Conservation (phyloP, 352 stramenopile genomes). For the Phytophthora ramorum region DNA sequence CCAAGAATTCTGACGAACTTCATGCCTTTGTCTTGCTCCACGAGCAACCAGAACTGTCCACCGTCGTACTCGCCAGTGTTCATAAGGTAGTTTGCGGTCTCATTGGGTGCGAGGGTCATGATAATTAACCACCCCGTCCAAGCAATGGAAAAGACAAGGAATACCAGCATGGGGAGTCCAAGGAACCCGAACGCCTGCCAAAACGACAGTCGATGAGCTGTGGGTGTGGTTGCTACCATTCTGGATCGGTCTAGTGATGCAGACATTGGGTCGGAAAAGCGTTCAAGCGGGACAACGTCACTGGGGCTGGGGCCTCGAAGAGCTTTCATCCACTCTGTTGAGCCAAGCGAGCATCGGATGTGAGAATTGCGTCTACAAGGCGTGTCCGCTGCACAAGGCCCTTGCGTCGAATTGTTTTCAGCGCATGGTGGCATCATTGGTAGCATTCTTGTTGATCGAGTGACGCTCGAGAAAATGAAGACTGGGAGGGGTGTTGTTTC, state of each 20-base stretch:
- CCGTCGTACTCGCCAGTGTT: conserved; percentile 54
- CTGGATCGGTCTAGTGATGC: conserved; percentile 1
- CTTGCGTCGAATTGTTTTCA: neutral
- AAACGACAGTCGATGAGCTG: conserved; percentile 27
- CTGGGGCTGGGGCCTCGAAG: neutral
- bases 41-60: conserved; percentile 56
- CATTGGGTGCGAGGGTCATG: conserved; percentile 49
- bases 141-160: conserved; percentile 26
- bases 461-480: too few relatives aligned
- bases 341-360: conserved; percentile 10
- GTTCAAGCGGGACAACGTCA: conserved; percentile 21
- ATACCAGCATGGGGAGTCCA: conserved; percentile 29
- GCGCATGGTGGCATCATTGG: neutral
- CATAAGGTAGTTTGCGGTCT: conserved; percentile 54
- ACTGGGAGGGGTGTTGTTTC: neutral
- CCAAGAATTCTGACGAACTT: conserved; percentile 28
- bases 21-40: conserved; percentile 16
- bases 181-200: conserved; percentile 39
- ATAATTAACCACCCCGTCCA: conserved; percentile 50
- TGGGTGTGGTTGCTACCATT: conserved; percentile 6
- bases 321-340: conserved; percentile 21
- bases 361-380: conserved; percentile 11
- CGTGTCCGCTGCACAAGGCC: conserved; percentile 1
- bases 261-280: conserved; percentile 15
- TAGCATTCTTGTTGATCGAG: conserved; percentile 6